Evolutionary conservation across 495 filamentous ascomycete species (phyloP).

Genomic region (Hypoxylon rickii): DNA sequence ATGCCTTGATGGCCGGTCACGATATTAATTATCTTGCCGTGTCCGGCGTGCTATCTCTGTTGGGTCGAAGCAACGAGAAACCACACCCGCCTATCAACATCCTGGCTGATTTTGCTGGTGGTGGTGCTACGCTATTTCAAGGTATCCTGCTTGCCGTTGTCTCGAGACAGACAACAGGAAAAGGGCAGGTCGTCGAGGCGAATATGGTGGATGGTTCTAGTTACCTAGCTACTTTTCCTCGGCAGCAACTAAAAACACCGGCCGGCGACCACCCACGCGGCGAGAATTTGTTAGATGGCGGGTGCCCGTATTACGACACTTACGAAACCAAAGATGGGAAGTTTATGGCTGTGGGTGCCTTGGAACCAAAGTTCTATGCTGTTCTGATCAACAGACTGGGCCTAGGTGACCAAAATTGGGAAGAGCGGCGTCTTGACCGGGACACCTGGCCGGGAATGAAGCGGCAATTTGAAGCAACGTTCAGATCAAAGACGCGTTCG

Average conservation of each 20-base stretch:
- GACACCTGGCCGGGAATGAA: constrained; percentile 68
- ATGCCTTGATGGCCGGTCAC: constrained; percentile 89
- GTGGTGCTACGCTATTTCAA: constrained; percentile 76
- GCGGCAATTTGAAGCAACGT: constrained; percentile 62
- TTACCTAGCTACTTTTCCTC: constrained; percentile 75
- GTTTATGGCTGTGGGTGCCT: constrained; percentile 87
- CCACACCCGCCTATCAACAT: constrained; percentile 84
- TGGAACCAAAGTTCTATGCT: constrained; percentile 85
- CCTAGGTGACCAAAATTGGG: constrained; percentile 57
- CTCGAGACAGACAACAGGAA: constrained; percentile 60
- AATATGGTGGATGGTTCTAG: constrained; percentile 94
- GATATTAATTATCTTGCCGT: constrained; percentile 97
- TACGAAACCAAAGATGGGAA: constrained; percentile 83
- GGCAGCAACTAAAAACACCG: constrained; percentile 63
- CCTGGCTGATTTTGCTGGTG: constrained; percentile 88
- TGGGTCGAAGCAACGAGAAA: constrained; percentile 69
- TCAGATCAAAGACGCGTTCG: constrained; percentile 71
- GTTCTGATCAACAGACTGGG: constrained; percentile 67
- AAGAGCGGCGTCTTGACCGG: constrained; percentile 58
- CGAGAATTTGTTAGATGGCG: constrained; percentile 78
- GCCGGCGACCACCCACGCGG: constrained; percentile 68
- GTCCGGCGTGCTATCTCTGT: constrained; percentile 74
- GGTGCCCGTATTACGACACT: constrained; percentile 84
- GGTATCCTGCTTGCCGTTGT: constrained; percentile 69
- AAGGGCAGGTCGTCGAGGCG: constrained; percentile 86